Evolutionary conservation across 2,329 filamentous ascomycete species (phyloP), one percentile per base, ranked within the genome.

Genomic region (Colletotrichum somersetense): DNA sequence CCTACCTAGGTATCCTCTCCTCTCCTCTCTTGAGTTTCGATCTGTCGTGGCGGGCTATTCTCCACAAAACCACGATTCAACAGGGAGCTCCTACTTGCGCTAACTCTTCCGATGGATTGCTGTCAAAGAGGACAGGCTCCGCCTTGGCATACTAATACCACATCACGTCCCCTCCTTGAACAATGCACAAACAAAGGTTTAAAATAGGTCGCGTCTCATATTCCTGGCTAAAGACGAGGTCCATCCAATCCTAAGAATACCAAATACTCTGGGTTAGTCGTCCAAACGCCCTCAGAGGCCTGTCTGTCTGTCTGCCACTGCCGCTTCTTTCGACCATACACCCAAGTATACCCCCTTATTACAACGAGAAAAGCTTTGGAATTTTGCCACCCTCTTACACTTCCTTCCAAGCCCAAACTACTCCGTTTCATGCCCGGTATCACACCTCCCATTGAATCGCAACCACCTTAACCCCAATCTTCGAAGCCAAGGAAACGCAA

Each of bases 401-500:
- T 59, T 72, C 59, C 57, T 55, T 66, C 61, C 62, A 53, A 71
- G 50, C 40, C 62, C 55, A 57, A 55, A 57, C 66, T 55, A 66
- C 66, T 61, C 70, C 70, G 5, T 71, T 56, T 48, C 70, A 72
- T 62, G 61, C 66, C 70, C 66, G 30, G 33, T 48, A 72, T 48
- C 61, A 71, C 66, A 48, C 70, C 50, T 62, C 62, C 57, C 62
- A 57, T 66, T 23, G 46, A 61, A 66, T 44, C 62, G 44, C 57
- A 64, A 56, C 11, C 18, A 44, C 30, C 48, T 55, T 20, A 56
- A 55, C 62, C 50, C 50, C 50, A 55, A 55, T 55, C 62, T 42
- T 50, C 67, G 71, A 72, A 72, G 66, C 53, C 35, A 70, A 62
- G 50, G 57, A 71, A 73, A 66, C 50, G 59, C 69, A 55, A 57